Percentiles rank a stretch among this genome's conserved stretches.
phyloP scores from a whole-genome alignment of 768 basidiomycete species.

The Gelatoporia subvermispora region DNA sequence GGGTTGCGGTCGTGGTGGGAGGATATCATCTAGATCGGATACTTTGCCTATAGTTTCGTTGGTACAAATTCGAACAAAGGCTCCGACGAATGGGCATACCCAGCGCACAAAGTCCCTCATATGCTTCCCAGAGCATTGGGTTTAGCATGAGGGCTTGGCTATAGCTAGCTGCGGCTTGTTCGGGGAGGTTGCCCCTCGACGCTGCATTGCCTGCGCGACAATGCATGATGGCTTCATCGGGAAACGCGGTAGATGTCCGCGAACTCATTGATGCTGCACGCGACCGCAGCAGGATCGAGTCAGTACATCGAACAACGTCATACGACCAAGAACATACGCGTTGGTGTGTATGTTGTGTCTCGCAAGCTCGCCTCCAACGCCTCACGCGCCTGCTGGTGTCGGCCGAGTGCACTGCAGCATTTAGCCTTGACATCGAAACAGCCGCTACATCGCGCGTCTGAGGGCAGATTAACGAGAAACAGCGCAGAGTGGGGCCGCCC shows the following conservation, averaged over 20 bases:
- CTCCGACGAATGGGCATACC: slow-evolving; percentile 40
- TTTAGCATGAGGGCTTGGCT: slow-evolving; percentile 65
- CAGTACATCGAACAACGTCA: slow-evolving; percentile 9
- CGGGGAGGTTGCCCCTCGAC: slow-evolving; percentile 71
- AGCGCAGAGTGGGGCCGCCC: slow-evolving; percentile 74
- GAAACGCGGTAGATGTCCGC: slow-evolving; percentile 52
- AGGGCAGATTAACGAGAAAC: slow-evolving; percentile 58
- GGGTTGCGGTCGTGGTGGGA: slow-evolving; percentile 59
- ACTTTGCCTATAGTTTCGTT: slow-evolving; percentile 45
- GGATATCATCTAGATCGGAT: slow-evolving; percentile 68
- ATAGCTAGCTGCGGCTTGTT: slow-evolving; percentile 69
- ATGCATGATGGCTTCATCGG: slow-evolving; percentile 68
- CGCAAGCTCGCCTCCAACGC: slow-evolving; percentile 60
- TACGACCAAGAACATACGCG: slow-evolving; percentile 41
- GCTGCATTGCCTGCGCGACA: slow-evolving; percentile 78
- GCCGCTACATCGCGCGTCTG: slow-evolving; percentile 59
- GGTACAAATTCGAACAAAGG: not conserved
- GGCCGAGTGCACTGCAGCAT: slow-evolving; percentile 67
- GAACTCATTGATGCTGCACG: slow-evolving; percentile 49
- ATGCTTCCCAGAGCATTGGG: slow-evolving; percentile 89
- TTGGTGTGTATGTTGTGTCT: slow-evolving; percentile 46
- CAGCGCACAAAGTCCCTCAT: slow-evolving; percentile 78
- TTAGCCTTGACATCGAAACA: slow-evolving; percentile 78
- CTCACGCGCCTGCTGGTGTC: slow-evolving; percentile 73
- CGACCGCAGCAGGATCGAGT: slow-evolving; percentile 6